Percentiles rank a stretch among this genome's conserved stretches.
Conservation (phyloP, 2,329 filamentous ascomycete genomes). For the Arthrobotrys sinensis region DNA sequence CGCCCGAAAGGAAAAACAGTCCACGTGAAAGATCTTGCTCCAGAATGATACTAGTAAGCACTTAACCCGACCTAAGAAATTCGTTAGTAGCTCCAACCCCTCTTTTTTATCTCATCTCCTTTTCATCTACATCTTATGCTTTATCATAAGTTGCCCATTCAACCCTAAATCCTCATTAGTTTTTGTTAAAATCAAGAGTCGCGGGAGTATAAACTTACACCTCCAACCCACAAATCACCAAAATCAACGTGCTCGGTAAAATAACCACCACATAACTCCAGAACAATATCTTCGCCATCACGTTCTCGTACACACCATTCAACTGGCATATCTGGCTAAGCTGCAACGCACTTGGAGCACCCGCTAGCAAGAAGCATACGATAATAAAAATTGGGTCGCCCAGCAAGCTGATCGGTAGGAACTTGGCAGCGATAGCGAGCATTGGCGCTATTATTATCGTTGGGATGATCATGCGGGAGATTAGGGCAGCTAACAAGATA, state of each 20-base stretch:
- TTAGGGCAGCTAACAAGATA: constrained; percentile 85
- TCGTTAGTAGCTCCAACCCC: constrained; percentile 16
- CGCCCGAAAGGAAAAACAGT: constrained; percentile 20
- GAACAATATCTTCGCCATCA: constrained; percentile 93
- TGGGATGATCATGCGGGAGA: constrained; percentile 93
- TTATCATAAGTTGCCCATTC: constrained; percentile 41
- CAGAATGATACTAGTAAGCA: constrained; percentile 31
- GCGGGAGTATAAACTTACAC: constrained; percentile 69
- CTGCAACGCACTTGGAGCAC: constrained; percentile 92
- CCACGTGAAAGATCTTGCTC: constrained; percentile 13
- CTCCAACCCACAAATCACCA: constrained; percentile 93
- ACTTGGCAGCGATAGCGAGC: constrained; percentile 88
- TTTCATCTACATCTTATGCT: background rate
- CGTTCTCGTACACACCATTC: constrained; percentile 94
- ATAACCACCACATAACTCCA: constrained; percentile 91
- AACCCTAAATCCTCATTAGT: constrained; percentile 31
- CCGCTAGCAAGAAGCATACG: constrained; percentile 95
- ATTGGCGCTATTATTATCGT: constrained; percentile 93
- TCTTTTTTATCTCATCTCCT: constrained; percentile 13
- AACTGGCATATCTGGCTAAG: constrained; percentile 98
- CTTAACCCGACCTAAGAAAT: constrained; percentile 33
- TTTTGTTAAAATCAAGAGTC: background rate
- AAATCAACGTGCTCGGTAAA: constrained; percentile 87
- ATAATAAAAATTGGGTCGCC: constrained; percentile 99
- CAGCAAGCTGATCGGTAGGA: constrained; percentile 90